Percentiles rank a stretch among this genome's conserved stretches.
phyloP scores from a whole-genome alignment of 176 grass and related monocot genomes.

The Rhynchospora breviuscula region DNA sequence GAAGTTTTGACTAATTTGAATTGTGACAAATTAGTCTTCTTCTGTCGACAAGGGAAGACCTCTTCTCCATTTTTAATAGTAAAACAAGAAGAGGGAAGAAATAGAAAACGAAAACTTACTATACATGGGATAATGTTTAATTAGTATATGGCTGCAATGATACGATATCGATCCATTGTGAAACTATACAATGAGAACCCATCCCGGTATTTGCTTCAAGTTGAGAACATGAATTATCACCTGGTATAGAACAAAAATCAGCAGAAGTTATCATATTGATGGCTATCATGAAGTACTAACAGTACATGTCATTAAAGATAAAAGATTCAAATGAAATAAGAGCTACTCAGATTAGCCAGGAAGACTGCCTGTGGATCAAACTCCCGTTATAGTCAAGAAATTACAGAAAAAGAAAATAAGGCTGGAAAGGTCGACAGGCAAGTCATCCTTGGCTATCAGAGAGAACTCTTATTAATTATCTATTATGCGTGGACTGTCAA shows the following conservation, averaged over 20 bases:
- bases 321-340: not conserved
- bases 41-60: not conserved
- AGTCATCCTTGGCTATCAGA: slow-evolving; percentile 23
- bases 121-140: not conserved
- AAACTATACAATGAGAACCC: not conserved
- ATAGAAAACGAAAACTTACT: not conserved
- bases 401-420: not conserved
- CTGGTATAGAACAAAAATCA: not conserved
- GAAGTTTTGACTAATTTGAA: not conserved
- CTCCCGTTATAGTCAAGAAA: not conserved
- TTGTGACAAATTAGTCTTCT: not conserved
- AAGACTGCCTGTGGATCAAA: slow-evolving; percentile 16
- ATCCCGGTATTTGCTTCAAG: not conserved
- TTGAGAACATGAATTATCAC: not conserved
- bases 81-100: not conserved
- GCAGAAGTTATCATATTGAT: not conserved
- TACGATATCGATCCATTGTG: not conserved
- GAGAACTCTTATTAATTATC: not conserved
- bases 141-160: not conserved
- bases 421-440: slow-evolving; percentile 4
- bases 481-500: not conserved
- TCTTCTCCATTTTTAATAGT: not conserved
- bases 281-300: not conserved
- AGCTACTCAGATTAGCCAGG: slow-evolving; percentile 19
- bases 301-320: not conserved